Base-by-base conservation (phyloP, 2,329 filamentous ascomycete species). In the Fusarium sulawesiense region DNA sequence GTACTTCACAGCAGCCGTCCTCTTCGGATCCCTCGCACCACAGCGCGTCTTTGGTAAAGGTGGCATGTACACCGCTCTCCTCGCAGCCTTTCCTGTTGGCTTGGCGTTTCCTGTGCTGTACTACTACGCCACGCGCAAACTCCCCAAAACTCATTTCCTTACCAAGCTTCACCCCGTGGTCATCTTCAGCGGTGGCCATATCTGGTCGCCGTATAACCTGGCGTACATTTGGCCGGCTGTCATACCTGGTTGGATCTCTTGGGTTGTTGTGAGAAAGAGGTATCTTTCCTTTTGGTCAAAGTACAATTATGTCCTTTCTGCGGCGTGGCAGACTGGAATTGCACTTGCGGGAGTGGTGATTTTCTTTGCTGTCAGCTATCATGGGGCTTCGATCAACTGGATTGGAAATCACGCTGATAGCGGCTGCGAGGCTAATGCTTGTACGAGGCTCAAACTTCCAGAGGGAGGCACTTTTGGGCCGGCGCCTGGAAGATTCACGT, bases 281-380 rank as follows among this genome's bases (percentile, higher is more conserved):
- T 84, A 81, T 68, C 78, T 84, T 18, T 79, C 72, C 0, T 82
- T 85, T 68, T 87, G 85, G 84, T 79, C 82, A 60, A 85, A 85
- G 76, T 81, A 81, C 71, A 81, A 85, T 68, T 86, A 84, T 56
- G 83, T 85, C 7, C 76, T 85, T 3, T 84, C 84, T 2, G 83
- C 84, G 1, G 78, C 83, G 2, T 81, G 83, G 61, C 81, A 79
- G 4, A 78, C 80, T 0, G 83, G 79, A 2, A 80, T 87, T 21
- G 84, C 84, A 11, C 78, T 87, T 32, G 74, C 83, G 0, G 83
- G 78, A 6, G 76, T 86, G n/a, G 66, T 87, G 46, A 83, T 86
- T 51, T 83, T 86, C 76, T 87, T 87, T 60, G 79, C 80, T 2
- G 76, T 86, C 7, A 79, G 83, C 61, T 84, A 79, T 69, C 74